Conservation (phyloP, 768 basidiomycete genomes). For the Lyophyllum semitale region DNA sequence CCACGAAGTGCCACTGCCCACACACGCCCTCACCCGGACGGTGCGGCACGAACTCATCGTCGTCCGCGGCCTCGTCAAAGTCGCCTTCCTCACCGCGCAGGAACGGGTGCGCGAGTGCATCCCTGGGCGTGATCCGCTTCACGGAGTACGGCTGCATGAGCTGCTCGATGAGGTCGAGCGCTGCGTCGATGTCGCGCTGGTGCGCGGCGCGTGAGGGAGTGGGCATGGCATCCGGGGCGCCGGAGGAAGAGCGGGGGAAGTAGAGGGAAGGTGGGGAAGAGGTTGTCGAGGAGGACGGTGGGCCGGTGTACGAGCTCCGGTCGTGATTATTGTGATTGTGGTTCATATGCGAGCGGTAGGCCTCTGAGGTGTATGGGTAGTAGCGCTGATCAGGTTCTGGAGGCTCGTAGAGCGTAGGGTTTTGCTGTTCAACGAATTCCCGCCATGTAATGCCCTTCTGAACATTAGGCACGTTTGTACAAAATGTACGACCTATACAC, state of each 20-base stretch:
- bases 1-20: slow-evolving; percentile 56
- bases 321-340: slow-evolving; percentile 15
- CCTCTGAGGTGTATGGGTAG: slow-evolving; percentile 52
- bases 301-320: slow-evolving; percentile 21
- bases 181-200: slow-evolving; percentile 57
- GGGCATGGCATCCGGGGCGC: background rate
- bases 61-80: slow-evolving; percentile 40
- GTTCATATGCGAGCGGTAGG: slow-evolving; percentile 24
- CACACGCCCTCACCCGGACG: slow-evolving; percentile 65
- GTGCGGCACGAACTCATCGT: slow-evolving; percentile 73
- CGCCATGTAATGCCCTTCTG: slow-evolving; percentile 69
- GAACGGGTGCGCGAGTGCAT: slow-evolving; percentile 81
- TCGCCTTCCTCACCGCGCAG: slow-evolving; percentile 42
- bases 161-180: slow-evolving; percentile 73
- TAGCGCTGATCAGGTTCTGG: slow-evolving; percentile 49
- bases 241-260: slow-evolving; percentile 15
- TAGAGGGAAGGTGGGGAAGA: slow-evolving; percentile 23
- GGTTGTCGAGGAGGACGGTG: slow-evolving; percentile 36
- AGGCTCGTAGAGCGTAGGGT: slow-evolving; percentile 66
- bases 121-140: slow-evolving; percentile 73
- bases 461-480: slow-evolving; percentile 87
- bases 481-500: slow-evolving; percentile 81
- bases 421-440: slow-evolving; percentile 74
- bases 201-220: slow-evolving; percentile 39
- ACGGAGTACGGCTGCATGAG: slow-evolving; percentile 79